Evolutionary conservation across 2,329 filamentous ascomycete genomes (phyloP).

Genomic region (Claviceps paspali): DNA sequence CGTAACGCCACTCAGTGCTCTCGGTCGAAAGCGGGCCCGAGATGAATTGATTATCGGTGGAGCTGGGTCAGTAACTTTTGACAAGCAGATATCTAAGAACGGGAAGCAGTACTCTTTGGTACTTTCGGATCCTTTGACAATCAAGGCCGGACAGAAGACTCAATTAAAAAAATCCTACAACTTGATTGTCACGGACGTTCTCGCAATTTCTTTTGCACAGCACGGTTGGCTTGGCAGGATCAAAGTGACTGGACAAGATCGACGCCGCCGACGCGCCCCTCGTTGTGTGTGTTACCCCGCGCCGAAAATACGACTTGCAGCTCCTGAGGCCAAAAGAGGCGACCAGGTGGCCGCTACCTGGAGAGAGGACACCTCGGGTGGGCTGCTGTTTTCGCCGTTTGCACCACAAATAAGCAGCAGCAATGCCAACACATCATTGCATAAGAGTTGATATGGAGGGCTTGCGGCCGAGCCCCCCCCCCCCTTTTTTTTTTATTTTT

Average conservation of each 20-base stretch:
- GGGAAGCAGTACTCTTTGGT: too few relatives aligned
- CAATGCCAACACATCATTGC: constrained; percentile 68
- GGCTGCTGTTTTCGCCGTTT: constrained; percentile 5
- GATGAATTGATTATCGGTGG: not conserved
- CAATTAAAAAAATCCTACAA: too few relatives aligned
- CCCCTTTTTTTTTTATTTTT: too few relatives aligned
- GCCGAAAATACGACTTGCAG: constrained; percentile 3
- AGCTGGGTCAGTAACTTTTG: too few relatives aligned
- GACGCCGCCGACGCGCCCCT: constrained; percentile 5
- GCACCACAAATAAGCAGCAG: constrained; percentile 17
- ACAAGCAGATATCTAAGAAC: too few relatives aligned
- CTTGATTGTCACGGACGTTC: not conserved
- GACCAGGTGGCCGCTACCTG: constrained; percentile 5
- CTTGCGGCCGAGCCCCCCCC: constrained; percentile 7
- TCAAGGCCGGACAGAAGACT: not conserved
- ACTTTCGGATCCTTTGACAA: not conserved
- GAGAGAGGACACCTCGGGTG: constrained; percentile 1
- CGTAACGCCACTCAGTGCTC: not conserved
- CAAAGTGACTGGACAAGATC: not conserved
- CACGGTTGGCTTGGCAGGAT: constrained; percentile 1
- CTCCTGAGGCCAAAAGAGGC: constrained; percentile 6
- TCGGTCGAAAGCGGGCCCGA: not conserved
- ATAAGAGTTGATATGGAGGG: constrained; percentile 33
- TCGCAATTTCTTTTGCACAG: not conserved
- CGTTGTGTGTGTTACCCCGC: not conserved